Conservation (phyloP, 306 rosid genomes). For the Fagus crenata region DNA sequence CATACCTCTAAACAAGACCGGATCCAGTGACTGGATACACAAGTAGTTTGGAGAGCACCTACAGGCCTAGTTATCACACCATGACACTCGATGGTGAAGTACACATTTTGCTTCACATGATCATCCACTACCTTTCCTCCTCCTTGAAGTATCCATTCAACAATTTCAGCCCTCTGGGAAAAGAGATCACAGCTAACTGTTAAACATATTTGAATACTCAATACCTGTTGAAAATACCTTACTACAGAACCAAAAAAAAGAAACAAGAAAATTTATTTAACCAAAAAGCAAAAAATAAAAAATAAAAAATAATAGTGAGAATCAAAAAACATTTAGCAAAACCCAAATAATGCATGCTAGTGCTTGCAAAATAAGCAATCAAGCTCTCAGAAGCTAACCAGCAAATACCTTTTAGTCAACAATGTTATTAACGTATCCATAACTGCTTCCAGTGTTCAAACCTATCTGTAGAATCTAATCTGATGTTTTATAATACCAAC, state of each 20-base stretch:
- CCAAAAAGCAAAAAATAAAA: too few species aligned
- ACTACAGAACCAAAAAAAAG: slow-evolving; percentile 4
- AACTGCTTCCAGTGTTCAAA: background rate
- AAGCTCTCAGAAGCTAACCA: background rate
- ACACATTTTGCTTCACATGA: slow-evolving; percentile 44
- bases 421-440: background rate
- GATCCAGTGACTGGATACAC: slow-evolving; percentile 89
- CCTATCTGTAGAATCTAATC: background rate
- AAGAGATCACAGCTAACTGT: slow-evolving; percentile 32
- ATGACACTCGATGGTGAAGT: slow-evolving; percentile 76
- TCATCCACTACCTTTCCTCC: slow-evolving; percentile 67
- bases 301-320: background rate
- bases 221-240: slow-evolving; percentile 13
- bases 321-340: slow-evolving; percentile 5
- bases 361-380: slow-evolving; percentile 5
- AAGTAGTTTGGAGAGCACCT: slow-evolving; percentile 34
- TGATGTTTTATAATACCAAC: background rate
- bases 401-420: background rate
- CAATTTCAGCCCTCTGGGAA: slow-evolving; percentile 73
- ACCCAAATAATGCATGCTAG: slow-evolving; percentile 1
- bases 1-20: slow-evolving; percentile 88
- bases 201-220: slow-evolving; percentile 6
- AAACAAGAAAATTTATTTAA: too few species aligned
- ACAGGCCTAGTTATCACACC: slow-evolving; percentile 49
- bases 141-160: slow-evolving; percentile 87